phyloP scores from a whole-genome alignment of 257 asterid genomes.

The Apocynum venetum region DNA sequence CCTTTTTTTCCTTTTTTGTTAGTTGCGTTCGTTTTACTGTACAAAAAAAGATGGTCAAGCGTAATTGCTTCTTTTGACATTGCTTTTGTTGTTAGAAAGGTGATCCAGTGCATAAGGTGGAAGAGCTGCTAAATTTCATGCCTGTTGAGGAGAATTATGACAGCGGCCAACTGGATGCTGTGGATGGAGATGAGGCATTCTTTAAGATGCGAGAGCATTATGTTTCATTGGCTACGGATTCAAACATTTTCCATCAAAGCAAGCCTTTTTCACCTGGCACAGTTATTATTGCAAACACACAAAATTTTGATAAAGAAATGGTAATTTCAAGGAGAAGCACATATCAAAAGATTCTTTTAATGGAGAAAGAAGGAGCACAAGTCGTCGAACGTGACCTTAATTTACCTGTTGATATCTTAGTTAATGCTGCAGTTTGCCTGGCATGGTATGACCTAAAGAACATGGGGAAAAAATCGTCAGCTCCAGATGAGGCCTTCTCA shows the following conservation, averaged over 20 bases:
- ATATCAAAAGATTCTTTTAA: slow-evolving; percentile 79
- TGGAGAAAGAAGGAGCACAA: slow-evolving; percentile 83
- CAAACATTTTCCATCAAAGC: slow-evolving; percentile 41
- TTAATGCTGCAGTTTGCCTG: slow-evolving; percentile 71
- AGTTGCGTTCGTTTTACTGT: background rate
- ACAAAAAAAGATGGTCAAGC: slow-evolving; percentile 1
- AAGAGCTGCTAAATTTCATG: slow-evolving; percentile 47
- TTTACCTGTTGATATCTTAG: slow-evolving; percentile 72
- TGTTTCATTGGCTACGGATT: slow-evolving; percentile 36
- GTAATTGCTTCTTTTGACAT: slow-evolving; percentile 10
- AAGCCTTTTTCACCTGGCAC: slow-evolving; percentile 36
- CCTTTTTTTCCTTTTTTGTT: background rate
- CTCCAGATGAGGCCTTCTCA: slow-evolving; percentile 69
- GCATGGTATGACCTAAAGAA: slow-evolving; percentile 87
- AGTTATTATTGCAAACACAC: slow-evolving; percentile 76
- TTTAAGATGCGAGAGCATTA: slow-evolving; percentile 36
- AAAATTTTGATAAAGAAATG: slow-evolving; percentile 76
- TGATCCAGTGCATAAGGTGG: slow-evolving; percentile 41
- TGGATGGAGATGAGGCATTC: slow-evolving; percentile 40
- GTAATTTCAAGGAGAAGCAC: slow-evolving; percentile 87
- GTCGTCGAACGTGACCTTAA: slow-evolving; percentile 80
- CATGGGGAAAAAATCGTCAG: slow-evolving; percentile 78
- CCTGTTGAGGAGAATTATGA: slow-evolving; percentile 45
- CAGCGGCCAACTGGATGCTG: slow-evolving; percentile 33
- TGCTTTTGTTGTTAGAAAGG: slow-evolving; percentile 38